Percentiles rank a stretch among this genome's conserved stretches.
These are phyloP conservation scores for Huntiella savannae DNA, from an alignment of 2,329 filamentous ascomycete species.

Conservation along the genomic window DNA sequence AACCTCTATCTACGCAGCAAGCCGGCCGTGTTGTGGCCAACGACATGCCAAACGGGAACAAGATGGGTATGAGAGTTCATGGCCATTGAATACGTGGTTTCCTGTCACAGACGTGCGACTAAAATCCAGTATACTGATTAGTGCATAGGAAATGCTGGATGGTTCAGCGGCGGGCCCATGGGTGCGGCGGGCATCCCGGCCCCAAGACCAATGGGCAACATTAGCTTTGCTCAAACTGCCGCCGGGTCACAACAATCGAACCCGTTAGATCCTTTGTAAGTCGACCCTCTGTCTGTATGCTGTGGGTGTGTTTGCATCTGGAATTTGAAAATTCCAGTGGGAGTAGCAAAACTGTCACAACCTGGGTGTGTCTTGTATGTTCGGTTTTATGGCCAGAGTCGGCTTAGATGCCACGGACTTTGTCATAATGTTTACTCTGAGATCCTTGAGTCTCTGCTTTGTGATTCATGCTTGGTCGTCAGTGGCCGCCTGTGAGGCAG, in stretches of 20 bases:
- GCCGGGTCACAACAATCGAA: constrained; percentile 42
- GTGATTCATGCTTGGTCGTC: no score
- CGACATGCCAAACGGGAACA: constrained; percentile 41
- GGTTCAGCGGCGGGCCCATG: constrained; percentile 47
- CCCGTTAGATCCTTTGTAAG: constrained; percentile 46
- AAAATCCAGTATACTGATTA: background rate
- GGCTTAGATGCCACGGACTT: no score
- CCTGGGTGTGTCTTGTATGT: no score
- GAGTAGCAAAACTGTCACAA: no score
- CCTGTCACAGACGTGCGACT: background rate
- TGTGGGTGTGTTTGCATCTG: background rate
- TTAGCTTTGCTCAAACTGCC: constrained; percentile 49
- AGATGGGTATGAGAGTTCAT: constrained; percentile 31
- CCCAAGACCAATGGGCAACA: constrained; percentile 23
- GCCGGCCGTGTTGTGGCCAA: constrained; percentile 32
- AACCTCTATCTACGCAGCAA: constrained; percentile 38
- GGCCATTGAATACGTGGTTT: background rate
- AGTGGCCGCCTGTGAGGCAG: no score
- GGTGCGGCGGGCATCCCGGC: constrained; percentile 31
- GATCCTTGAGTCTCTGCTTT: no score
- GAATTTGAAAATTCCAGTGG: no score
- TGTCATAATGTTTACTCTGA: no score
- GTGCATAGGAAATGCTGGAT: constrained; percentile 23
- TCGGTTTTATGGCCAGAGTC: no score
- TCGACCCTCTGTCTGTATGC: background rate